phyloP scores from a whole-genome alignment of 2,329 filamentous ascomycete genomes.

The Anthostomella pinea region DNA sequence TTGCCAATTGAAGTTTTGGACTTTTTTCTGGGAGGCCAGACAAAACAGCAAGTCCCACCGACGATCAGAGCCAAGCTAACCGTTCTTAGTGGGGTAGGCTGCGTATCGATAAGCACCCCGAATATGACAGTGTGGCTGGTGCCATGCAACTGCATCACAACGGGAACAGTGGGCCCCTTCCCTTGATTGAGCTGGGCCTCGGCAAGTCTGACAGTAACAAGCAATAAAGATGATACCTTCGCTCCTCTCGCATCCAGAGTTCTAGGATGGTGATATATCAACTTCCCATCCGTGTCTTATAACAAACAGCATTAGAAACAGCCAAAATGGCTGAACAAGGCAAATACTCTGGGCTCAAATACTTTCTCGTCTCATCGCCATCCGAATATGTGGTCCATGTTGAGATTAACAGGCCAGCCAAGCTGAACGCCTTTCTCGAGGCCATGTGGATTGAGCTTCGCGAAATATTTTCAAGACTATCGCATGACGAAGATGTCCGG shows the following conservation, averaged over 20 bases:
- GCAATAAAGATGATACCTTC: too few species aligned
- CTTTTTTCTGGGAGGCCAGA: slow-evolving; percentile 8
- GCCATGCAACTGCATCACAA: too few species aligned
- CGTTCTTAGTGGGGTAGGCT: background rate
- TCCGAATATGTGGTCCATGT: slow-evolving; percentile 77
- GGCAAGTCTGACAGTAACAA: slow-evolving; percentile 1
- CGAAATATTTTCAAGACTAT: slow-evolving; percentile 68
- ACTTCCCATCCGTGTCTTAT: background rate
- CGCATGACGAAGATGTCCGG: slow-evolving; percentile 68
- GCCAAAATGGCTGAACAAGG: slow-evolving; percentile 16
- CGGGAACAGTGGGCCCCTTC: too few species aligned
- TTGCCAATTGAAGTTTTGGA: slow-evolving; percentile 4
- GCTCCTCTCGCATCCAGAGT: background rate
- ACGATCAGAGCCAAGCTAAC: slow-evolving; percentile 7
- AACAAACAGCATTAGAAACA: background rate
- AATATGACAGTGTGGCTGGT: too few species aligned
- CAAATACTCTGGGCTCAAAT: slow-evolving; percentile 51
- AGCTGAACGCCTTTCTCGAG: slow-evolving; percentile 84
- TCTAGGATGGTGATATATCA: background rate
- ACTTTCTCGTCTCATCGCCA: slow-evolving; percentile 75
- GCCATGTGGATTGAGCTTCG: slow-evolving; percentile 84
- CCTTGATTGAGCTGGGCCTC: slow-evolving; percentile 1
- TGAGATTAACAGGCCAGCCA: slow-evolving; percentile 82
- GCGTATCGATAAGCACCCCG: background rate
- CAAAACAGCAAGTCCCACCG: slow-evolving; percentile 16